Conservation (phyloP, 352 stramenopile genomes). For the Phytophthora boehmeriae region DNA sequence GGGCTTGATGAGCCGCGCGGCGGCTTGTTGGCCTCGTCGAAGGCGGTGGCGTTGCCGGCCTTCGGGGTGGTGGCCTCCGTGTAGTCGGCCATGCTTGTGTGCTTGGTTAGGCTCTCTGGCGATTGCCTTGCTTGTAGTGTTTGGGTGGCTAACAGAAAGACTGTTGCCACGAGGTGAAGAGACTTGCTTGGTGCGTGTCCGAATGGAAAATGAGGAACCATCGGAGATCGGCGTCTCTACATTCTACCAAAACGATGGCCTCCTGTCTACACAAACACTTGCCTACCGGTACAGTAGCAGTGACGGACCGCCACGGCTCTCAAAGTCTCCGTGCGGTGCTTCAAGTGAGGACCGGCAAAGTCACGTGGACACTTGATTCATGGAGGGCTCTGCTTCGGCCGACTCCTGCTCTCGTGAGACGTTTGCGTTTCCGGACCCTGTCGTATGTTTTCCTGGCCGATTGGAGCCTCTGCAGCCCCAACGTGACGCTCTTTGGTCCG, state of each 20-base stretch:
- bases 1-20: constrained; percentile 8
- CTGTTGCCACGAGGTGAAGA: not conserved
- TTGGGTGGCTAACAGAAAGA: not conserved
- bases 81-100: constrained; percentile 8
- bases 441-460: constrained; percentile 7
- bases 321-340: not conserved
- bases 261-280: not conserved
- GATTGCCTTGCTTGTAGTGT: not conserved
- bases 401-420: not conserved
- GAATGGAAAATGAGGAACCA: constrained; percentile 21
- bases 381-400: constrained; percentile 5
- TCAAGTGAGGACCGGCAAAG: constrained; percentile 2
- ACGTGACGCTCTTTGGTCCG: constrained; percentile 9
- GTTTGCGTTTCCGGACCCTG: not conserved
- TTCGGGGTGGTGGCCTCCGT: constrained; percentile 8
- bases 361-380: constrained; percentile 18
- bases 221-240: not conserved
- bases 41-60: constrained; percentile 4
- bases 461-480: not conserved
- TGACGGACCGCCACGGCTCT: not conserved
- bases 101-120: too few relatives aligned
- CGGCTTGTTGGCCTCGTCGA: constrained; percentile 24
- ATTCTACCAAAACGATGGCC: not conserved
- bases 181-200: constrained; percentile 24
- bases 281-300: too few relatives aligned